phyloP scores from a whole-genome alignment of 345 rosid genomes.

The Capsella bursapastoris region DNA sequence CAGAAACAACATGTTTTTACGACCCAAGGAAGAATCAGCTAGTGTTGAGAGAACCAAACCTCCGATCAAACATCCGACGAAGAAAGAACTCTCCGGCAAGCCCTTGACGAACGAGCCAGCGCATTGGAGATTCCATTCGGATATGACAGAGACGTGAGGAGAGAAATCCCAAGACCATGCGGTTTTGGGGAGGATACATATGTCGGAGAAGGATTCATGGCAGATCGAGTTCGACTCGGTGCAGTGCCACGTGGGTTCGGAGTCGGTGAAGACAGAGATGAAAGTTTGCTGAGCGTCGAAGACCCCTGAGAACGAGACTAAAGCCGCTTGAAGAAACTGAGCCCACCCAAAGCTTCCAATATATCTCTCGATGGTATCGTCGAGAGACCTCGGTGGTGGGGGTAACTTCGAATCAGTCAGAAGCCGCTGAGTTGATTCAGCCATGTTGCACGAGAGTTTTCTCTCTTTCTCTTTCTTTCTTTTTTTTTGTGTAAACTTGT shows the following conservation, averaged over 20 bases:
- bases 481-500: not conserved
- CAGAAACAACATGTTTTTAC: constrained; percentile 59
- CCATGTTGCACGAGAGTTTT: constrained; percentile 30
- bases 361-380: constrained; percentile 40
- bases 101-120: constrained; percentile 52
- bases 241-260: constrained; percentile 64
- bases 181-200: constrained; percentile 50
- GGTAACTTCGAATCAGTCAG: constrained; percentile 30
- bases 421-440: constrained; percentile 40
- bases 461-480: not conserved
- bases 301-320: constrained; percentile 58
- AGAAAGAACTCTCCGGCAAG: constrained; percentile 67
- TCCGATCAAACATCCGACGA: constrained; percentile 62
- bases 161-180: constrained; percentile 61
- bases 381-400: constrained; percentile 35
- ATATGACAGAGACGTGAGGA: constrained; percentile 47
- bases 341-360: constrained; percentile 45
- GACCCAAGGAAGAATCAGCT: constrained; percentile 65
- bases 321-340: constrained; percentile 55
- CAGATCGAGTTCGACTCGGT: constrained; percentile 30
- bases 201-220: constrained; percentile 36
- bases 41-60: constrained; percentile 56
- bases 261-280: constrained; percentile 63
- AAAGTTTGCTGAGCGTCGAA: constrained; percentile 78
- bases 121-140: constrained; percentile 64